Conservation (phyloP, 2,329 filamentous ascomycete species). For the Pyrenochaeta sp. region DNA sequence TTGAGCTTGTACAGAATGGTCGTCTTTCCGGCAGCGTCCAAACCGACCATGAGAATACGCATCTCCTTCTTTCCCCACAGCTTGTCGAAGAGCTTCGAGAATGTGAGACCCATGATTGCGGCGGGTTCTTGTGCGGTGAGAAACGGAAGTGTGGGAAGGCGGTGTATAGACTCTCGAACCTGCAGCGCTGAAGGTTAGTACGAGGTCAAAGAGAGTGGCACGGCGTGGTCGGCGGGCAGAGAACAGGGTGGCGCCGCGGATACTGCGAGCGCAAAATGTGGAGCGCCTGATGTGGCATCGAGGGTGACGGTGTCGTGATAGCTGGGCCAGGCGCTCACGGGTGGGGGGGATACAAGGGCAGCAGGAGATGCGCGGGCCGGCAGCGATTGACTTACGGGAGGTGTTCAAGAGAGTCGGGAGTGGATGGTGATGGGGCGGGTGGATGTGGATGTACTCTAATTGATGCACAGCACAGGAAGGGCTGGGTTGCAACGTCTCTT, state of each 20-base stretch:
- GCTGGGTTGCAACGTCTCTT: slow-evolving; percentile 47
- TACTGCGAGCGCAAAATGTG: slow-evolving; percentile 26
- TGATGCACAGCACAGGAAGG: slow-evolving; percentile 50
- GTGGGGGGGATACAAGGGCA: slow-evolving; percentile 21
- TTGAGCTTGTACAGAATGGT: slow-evolving; percentile 98
- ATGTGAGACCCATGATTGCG: slow-evolving; percentile 87
- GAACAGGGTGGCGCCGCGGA: slow-evolving; percentile 9
- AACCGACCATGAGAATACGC: slow-evolving; percentile 96
- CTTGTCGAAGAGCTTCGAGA: slow-evolving; percentile 97
- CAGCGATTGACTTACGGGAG: slow-evolving; percentile 42
- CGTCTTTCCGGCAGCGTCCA: slow-evolving; percentile 98
- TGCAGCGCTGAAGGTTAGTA: slow-evolving; percentile 23
- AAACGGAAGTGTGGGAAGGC: slow-evolving; percentile 27
- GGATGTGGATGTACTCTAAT: slow-evolving; percentile 48
- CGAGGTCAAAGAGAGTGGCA: slow-evolving; percentile 20
- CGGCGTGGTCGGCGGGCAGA: slow-evolving; percentile 15
- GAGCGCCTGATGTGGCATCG: slow-evolving; percentile 36
- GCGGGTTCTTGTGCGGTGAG: slow-evolving; percentile 44
- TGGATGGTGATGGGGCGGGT: slow-evolving; percentile 45
- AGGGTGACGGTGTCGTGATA: slow-evolving; percentile 31
- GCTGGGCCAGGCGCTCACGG: slow-evolving; percentile 19
- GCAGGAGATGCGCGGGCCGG: slow-evolving; percentile 18
- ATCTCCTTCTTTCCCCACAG: slow-evolving; percentile 99
- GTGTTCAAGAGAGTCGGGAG: slow-evolving; percentile 45
- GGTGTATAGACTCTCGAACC: slow-evolving; percentile 49